phyloP scores from a whole-genome alignment of 139 green algal genomes.

The Penium margaritaceum region DNA sequence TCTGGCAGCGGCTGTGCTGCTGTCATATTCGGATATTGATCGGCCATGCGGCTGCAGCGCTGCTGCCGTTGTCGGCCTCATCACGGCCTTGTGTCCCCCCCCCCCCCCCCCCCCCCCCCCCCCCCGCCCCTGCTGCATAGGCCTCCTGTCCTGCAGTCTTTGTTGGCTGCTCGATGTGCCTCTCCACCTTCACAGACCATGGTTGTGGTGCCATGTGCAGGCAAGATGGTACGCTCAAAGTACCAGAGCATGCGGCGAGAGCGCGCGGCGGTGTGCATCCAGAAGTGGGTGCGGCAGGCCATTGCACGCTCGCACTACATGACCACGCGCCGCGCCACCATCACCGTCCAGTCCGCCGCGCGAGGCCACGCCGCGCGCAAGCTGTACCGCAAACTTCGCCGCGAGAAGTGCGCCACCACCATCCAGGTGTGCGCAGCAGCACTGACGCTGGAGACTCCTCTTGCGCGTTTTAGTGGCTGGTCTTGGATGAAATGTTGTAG shows the following conservation, averaged over 20 bases:
- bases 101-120: not conserved
- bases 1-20: not conserved
- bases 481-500: not conserved
- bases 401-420: constrained; percentile 48
- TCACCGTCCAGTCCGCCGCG: constrained; percentile 29
- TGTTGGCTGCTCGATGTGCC: not conserved
- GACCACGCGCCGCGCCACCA: constrained; percentile 5
- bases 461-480: not conserved
- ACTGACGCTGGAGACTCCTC: not conserved
- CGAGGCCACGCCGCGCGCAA: constrained; percentile 31
- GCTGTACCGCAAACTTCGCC: constrained; percentile 30
- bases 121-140: not conserved
- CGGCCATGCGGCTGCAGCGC: not conserved
- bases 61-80: too few species aligned
- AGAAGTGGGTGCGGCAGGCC: constrained; percentile 54
- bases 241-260: constrained; percentile 30
- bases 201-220: not conserved
- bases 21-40: not conserved
- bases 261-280: constrained; percentile 27
- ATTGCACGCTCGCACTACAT: constrained; percentile 49
- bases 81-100: too few species aligned
- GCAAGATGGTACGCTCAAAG: constrained; percentile 22
- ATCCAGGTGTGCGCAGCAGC: constrained; percentile 21
- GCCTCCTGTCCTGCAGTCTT: not conserved
- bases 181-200: not conserved